Base-by-base conservation (phyloP, 345 rosid species). In the Adansonia digitata region DNA sequence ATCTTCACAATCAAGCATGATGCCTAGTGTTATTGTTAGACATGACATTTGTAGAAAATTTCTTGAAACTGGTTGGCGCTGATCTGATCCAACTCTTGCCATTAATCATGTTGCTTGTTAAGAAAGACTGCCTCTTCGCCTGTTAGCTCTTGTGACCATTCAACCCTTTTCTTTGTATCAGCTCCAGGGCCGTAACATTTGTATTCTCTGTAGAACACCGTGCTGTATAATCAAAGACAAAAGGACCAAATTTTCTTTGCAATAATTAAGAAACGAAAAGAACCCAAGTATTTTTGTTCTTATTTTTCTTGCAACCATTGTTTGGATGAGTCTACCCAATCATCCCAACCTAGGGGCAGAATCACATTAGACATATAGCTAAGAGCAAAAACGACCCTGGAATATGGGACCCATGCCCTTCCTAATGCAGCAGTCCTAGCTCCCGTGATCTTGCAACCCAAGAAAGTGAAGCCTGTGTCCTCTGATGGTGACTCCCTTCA, bases 61-160 rank as follows among this genome's bases (percentile, higher is more conserved):
- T 26, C 60, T 20, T 64, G 77, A 74, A 74, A 49, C 39, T 62
- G 31, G 48, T 35, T 9, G 62, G 61, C 2, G 49, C 24, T 12
- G 77, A 49, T 15, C 52, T 22, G 17, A 63, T 34, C 77, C 77
- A 74, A 26, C 71, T 74, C 26, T 20, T 35, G 2, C 77, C 77
- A 37, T 71, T 63, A 5, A 74, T 74, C 68, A 74, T 34, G 48
- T 64, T 27, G 63, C 14, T 74, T 15, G 77, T 62, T 52, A 74
- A 61, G 46, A 48, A 74, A 56, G 77, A 71, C 40, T 63, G 71
- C 77, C n/a, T 74, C 77, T 7, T 63, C 4, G 51, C 35, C 42
- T 3, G 51, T 48, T 6, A 64, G 40, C 37, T 45, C 29, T 11
- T 43, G 14, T 11, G 76, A 34, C 76, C 69, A 73, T 18, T n/a